phyloP scores from a whole-genome alignment of 179 eudicot genomes.

The Camellia oleifera region DNA sequence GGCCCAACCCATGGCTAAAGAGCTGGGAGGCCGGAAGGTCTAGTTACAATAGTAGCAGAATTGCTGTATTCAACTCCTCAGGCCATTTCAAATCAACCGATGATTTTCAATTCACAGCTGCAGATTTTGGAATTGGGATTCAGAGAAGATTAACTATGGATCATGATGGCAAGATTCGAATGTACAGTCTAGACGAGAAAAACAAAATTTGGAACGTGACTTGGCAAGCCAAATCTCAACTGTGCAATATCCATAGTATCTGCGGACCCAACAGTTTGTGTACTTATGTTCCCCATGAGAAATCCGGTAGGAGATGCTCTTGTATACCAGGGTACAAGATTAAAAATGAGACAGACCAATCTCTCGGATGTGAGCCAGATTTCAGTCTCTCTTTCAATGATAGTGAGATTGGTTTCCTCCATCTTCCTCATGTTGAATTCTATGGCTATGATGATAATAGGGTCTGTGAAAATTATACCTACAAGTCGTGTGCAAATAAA shows the following conservation, averaged over 20 bases:
- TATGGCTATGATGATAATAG: conserved; percentile 18
- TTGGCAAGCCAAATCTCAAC: conserved; percentile 13
- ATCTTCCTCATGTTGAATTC: conserved; percentile 24
- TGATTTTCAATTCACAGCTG: conserved; percentile 9
- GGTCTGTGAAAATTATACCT: neutral
- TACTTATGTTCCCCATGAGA: neutral
- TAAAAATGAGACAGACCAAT: conserved; percentile 10
- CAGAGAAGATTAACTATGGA: conserved; percentile 37
- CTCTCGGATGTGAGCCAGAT: conserved; percentile 16
- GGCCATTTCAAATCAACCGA: conserved; percentile 32
- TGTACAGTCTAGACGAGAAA: conserved; percentile 29
- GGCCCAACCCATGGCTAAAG: conserved; percentile 22
- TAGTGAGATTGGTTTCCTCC: neutral
- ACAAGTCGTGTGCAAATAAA: conserved; percentile 7
- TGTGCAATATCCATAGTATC: conserved; percentile 21
- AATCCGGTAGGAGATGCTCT: conserved; percentile 10
- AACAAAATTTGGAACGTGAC: conserved; percentile 13
- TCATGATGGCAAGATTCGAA: conserved; percentile 33
- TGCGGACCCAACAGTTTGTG: conserved; percentile 26
- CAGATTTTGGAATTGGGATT: conserved; percentile 21
- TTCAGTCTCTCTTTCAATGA: conserved; percentile 10
- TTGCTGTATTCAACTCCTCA: conserved; percentile 26
- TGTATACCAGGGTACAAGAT: conserved; percentile 18
- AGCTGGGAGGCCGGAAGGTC: conserved; percentile 22
- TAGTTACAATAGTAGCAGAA: conserved; percentile 19